A percentile compares a stretch with the other conserved stretches of the same genome.
Evolutionary conservation across 2,329 filamentous ascomycete genomes (phyloP).

Genomic region (Pseudopithomyces chartarum): DNA sequence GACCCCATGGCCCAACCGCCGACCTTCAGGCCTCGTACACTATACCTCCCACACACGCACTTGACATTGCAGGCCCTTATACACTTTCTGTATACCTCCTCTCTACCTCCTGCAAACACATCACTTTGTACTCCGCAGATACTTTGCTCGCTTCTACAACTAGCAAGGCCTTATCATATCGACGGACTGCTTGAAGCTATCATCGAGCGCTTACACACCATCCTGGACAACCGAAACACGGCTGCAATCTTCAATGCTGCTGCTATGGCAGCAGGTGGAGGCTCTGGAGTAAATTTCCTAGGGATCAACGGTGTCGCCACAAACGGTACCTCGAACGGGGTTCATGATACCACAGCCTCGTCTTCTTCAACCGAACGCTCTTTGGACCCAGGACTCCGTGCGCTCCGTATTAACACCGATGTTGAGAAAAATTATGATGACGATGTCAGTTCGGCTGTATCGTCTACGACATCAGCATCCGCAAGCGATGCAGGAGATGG

Average conservation of each 20-base stretch:
- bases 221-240: slow-evolving; percentile 90
- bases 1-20: slow-evolving; percentile 60
- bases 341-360: slow-evolving; percentile 7
- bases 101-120: slow-evolving; percentile 76
- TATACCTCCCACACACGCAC: slow-evolving; percentile 92
- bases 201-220: slow-evolving; percentile 84
- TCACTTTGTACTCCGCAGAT: slow-evolving; percentile 91
- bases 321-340: slow-evolving; percentile 35
- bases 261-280: slow-evolving; percentile 95
- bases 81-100: slow-evolving; percentile 92
- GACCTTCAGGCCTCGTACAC: slow-evolving; percentile 75
- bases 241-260: slow-evolving; percentile 98
- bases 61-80: slow-evolving; percentile 88
- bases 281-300: slow-evolving; percentile 74
- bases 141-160: slow-evolving; percentile 90
- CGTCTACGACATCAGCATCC: slow-evolving; percentile 35
- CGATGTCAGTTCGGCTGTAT: slow-evolving; percentile 41
- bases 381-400: slow-evolving; percentile 41
- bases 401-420: slow-evolving; percentile 58
- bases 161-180: slow-evolving; percentile 89
- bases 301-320: slow-evolving; percentile 33
- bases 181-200: slow-evolving; percentile 92
- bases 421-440: slow-evolving; percentile 43
- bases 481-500: slow-evolving; percentile 39
- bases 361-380: slow-evolving; percentile 25